phyloP scores from a whole-genome alignment of 306 rosid species.

The Glycyrrhiza uralensis region DNA sequence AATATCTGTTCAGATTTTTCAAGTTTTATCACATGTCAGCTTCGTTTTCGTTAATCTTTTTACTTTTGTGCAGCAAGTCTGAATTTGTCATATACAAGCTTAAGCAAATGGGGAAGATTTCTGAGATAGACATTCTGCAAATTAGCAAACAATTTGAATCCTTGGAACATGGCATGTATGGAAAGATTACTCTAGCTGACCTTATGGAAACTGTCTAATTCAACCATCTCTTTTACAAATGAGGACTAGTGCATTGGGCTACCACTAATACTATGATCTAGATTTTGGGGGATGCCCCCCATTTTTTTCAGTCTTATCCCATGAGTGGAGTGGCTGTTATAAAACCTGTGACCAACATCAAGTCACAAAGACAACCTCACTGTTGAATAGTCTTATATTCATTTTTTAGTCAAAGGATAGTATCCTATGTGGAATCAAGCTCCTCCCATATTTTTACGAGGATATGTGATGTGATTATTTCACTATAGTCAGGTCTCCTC shows the following conservation, averaged over 20 bases:
- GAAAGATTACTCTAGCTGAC: constrained; percentile 61
- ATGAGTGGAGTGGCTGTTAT: neutral
- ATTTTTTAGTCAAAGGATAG: neutral
- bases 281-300: neutral
- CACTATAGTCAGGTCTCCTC: neutral
- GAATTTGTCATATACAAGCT: constrained; percentile 77
- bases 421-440: neutral
- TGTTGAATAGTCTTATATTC: neutral
- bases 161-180: constrained; percentile 40
- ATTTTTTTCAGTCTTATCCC: neutral
- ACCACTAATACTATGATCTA: neutral
- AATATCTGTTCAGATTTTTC: neutral
- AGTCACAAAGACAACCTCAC: neutral
- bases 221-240: neutral
- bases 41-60: neutral
- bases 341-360: neutral
- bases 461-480: neutral
- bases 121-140: constrained; percentile 49
- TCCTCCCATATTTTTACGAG: neutral
- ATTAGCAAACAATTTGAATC: constrained; percentile 61
- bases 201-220: constrained; percentile 44
- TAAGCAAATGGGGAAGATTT: constrained; percentile 63
- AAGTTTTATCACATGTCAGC: neutral
- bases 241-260: neutral
- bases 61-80: constrained; percentile 51